Percentiles rank a stretch among this genome's conserved stretches.
Conservation (phyloP, 208 protist species). For the Herpetomonas samuelpessoai region DNA sequence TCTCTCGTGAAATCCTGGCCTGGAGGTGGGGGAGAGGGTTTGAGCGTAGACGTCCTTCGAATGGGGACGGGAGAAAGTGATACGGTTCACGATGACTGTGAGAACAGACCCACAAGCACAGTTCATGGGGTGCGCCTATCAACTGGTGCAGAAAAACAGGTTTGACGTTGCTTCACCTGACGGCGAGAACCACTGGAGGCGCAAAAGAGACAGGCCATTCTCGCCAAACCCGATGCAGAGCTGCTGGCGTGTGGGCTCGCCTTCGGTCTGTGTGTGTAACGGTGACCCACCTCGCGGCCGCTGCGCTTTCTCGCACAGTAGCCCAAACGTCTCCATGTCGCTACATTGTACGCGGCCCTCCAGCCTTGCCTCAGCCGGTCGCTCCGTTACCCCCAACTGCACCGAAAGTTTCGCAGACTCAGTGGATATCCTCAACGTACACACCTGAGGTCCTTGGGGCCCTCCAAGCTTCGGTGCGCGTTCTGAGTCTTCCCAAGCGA, state of each 20-base stretch:
- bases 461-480: neutral
- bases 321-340: slow-evolving; percentile 49
- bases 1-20: too few relatives aligned
- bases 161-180: slow-evolving; percentile 23
- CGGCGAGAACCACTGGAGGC: slow-evolving; percentile 38
- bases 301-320: slow-evolving; percentile 25
- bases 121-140: slow-evolving; percentile 1
- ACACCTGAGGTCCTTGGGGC: neutral
- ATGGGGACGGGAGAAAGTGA: too few relatives aligned
- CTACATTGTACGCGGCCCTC: slow-evolving; percentile 38
- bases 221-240: slow-evolving; percentile 54
- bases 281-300: neutral
- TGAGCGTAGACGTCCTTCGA: too few relatives aligned
- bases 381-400: slow-evolving; percentile 19
- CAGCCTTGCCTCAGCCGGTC: neutral
- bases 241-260: too few relatives aligned
- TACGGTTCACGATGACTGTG: too few relatives aligned
- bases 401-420: slow-evolving; percentile 33
- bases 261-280: too few relatives aligned
- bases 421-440: slow-evolving; percentile 23
- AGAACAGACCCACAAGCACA: too few relatives aligned
- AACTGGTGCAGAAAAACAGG: slow-evolving; percentile 57
- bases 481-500: slow-evolving; percentile 28
- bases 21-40: too few relatives aligned
- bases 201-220: slow-evolving; percentile 42